Evolutionary conservation across 148 eudicot genomes (phyloP), one percentile per base, ranked within the genome.

Genomic region (Silene uniflora): DNA sequence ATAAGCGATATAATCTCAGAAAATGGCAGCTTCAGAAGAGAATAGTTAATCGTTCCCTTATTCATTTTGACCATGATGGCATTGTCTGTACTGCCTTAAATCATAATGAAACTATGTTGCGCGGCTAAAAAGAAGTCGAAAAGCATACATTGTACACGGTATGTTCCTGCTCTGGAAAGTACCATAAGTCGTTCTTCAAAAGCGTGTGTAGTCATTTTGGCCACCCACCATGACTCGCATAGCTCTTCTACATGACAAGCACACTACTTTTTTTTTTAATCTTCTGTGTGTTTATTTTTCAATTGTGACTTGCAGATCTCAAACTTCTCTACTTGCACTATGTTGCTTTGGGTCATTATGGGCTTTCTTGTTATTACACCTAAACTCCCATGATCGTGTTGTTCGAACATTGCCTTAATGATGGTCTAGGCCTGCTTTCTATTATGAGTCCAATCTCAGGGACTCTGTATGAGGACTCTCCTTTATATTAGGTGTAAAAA

Each of bases 11-110:
- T 78, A 35, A 27, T 62, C 65, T 69, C 78, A 52, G 58, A 73
- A 81, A 72, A 94, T 94, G 98, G 93, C 93, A 61, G 83, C 90
- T 79, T 88, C 96, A 35, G 98, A 90, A 76, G 98, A 94, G 83
- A 90, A 89, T 62, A 90, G 88, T 85, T 81, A 91, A 23, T 70
- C 92, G 79, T 94, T 94, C 78, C 97, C 98, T 7, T 94, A 60
- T 94, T 94, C 65, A 86, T 94, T 60, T 84, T 92, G 82, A 88
- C 98, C 7, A 88, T 91, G 71, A 87, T 94, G 80, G 98, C 96
- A n/a, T 54, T 94, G 69, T 93, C 98, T 67, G 84, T 94, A 66
- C 92, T 94, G 44, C 98, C 98, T 76, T 94, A 94, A 74, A 92
- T 97, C 10, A 88, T 94, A 71, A 49, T 85, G 78, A 90, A 90